Conservation (phyloP, 2,329 filamentous ascomycete species). For the Aspergillus awamori region DNA sequence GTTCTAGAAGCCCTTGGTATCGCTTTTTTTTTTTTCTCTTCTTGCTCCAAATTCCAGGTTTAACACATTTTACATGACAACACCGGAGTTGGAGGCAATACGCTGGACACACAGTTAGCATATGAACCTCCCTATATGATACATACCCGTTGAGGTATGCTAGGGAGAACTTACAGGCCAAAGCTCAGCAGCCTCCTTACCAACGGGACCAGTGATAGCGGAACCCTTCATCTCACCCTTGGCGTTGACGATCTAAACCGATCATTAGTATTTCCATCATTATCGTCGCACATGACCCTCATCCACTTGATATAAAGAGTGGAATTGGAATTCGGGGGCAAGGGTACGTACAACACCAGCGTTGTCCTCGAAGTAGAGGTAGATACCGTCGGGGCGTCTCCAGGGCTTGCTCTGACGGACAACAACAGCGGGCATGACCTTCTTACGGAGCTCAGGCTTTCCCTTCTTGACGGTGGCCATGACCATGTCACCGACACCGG, state of each 20-base stretch:
- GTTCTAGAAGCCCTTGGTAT: slow-evolving; percentile 19
- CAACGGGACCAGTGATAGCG: slow-evolving; percentile 97
- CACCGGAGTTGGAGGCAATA: slow-evolving; percentile 99
- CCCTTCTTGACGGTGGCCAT: slow-evolving; percentile 99
- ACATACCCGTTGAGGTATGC: neutral
- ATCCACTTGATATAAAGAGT: no score
- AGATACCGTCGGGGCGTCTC: slow-evolving; percentile 97
- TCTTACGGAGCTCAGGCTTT: slow-evolving; percentile 99
- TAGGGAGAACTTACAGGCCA: slow-evolving; percentile 76
- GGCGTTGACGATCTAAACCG: slow-evolving; percentile 89
- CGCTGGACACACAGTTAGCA: slow-evolving; percentile 60
- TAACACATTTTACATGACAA: slow-evolving; percentile 84
- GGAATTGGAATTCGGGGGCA: neutral
- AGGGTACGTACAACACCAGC: slow-evolving; percentile 83
- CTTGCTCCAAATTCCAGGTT: slow-evolving; percentile 15
- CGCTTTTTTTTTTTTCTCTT: neutral
- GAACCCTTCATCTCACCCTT: slow-evolving; percentile 99
- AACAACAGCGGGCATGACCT: slow-evolving; percentile 99
- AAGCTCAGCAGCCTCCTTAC: slow-evolving; percentile 99
- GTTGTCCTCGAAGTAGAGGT: slow-evolving; percentile 99
- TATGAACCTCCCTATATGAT: slow-evolving; percentile 11
- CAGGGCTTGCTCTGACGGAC: slow-evolving; percentile 99
- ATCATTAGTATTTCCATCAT: neutral
- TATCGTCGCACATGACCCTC: no score
- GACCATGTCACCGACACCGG: slow-evolving; percentile 99